Percentiles rank a stretch among this genome's conserved stretches.
These are phyloP conservation scores for Pythium guiyangense DNA, from an alignment of 352 stramenopile species.

Conservation along the genomic window DNA sequence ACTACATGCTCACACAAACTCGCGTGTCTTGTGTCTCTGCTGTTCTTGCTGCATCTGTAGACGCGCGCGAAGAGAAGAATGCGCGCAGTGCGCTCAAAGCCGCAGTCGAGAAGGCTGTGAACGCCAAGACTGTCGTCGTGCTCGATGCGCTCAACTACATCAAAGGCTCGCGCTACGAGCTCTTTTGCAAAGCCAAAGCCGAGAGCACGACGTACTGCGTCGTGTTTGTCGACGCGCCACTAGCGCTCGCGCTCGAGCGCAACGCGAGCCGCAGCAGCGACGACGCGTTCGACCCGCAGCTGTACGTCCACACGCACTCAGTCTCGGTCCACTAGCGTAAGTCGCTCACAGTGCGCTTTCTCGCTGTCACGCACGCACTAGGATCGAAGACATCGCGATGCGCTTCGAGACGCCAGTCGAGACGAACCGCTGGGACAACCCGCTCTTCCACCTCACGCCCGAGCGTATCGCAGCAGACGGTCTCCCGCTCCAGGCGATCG, in stretches of 20 bases:
- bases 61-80: slow-evolving; percentile 61
- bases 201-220: slow-evolving; percentile 90
- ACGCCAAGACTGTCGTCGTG: slow-evolving; percentile 77
- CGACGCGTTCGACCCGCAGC: slow-evolving; percentile 35
- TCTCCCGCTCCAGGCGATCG: slow-evolving; percentile 44
- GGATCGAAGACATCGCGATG: slow-evolving; percentile 79
- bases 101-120: slow-evolving; percentile 60
- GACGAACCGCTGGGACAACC: slow-evolving; percentile 94
- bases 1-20: neutral
- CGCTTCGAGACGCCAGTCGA: slow-evolving; percentile 89
- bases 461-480: slow-evolving; percentile 31
- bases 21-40: neutral
- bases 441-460: slow-evolving; percentile 71
- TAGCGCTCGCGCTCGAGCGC: slow-evolving; percentile 50
- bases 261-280: slow-evolving; percentile 31
- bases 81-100: slow-evolving; percentile 61
- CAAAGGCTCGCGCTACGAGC: slow-evolving; percentile 93
- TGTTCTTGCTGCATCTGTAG: slow-evolving; percentile 17
- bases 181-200: slow-evolving; percentile 92
- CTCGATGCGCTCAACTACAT: slow-evolving; percentile 94
- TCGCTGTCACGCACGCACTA: slow-evolving; percentile 17
- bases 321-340: no score
- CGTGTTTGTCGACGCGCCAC: slow-evolving; percentile 67
- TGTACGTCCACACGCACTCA: no score
- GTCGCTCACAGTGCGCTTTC: no score